Evolutionary conservation across 805 yeast genomes (phyloP).

Genomic region (Metschnikowia colocasiae): DNA sequence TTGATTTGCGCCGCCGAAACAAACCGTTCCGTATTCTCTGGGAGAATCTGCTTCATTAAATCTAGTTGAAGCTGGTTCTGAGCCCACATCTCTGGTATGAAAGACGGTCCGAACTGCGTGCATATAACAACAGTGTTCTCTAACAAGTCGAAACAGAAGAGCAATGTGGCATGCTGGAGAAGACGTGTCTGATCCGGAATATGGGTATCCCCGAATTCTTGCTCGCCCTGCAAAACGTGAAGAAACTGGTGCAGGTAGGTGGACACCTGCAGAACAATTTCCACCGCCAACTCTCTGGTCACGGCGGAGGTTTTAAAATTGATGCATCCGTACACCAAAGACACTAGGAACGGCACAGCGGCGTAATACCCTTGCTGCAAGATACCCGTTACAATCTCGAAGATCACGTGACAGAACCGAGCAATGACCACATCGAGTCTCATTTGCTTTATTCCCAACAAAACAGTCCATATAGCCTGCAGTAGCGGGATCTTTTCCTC

Average conservation of each 20-base stretch:
- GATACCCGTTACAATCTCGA: constrained; percentile 24
- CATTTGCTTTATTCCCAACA: constrained; percentile 41
- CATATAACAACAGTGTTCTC: constrained; percentile 41
- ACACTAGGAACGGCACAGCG: constrained; percentile 57
- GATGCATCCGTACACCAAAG: constrained; percentile 53
- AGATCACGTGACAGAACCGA: constrained; percentile 30
- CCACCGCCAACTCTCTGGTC: constrained; percentile 26
- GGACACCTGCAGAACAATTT: constrained; percentile 17
- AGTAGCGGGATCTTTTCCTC: constrained; percentile 31
- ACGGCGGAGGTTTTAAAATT: constrained; percentile 64
- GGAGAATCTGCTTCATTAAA: constrained; percentile 39
- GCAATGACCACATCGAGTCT: constrained; percentile 49
- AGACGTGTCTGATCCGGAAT: constrained; percentile 31
- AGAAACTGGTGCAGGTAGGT: constrained; percentile 20
- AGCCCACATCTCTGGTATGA: constrained; percentile 21
- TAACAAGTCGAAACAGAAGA: constrained; percentile 53
- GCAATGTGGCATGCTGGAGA: constrained; percentile 49
- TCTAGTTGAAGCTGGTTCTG: constrained; percentile 30
- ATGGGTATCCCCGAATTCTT: constrained; percentile 18
- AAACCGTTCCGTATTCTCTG: constrained; percentile 46
- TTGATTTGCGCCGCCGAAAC: constrained; percentile 41
- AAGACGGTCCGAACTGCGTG: constrained; percentile 22
- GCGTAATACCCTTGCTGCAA: constrained; percentile 25
- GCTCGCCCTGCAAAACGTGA: constrained; percentile 20
- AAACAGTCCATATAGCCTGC: constrained; percentile 42